A percentile compares a stretch with the other conserved stretches of the same genome.
These are phyloP conservation scores for Claviceps cyperi DNA, from an alignment of 2,329 filamentous ascomycete species.

Conservation along the genomic window DNA sequence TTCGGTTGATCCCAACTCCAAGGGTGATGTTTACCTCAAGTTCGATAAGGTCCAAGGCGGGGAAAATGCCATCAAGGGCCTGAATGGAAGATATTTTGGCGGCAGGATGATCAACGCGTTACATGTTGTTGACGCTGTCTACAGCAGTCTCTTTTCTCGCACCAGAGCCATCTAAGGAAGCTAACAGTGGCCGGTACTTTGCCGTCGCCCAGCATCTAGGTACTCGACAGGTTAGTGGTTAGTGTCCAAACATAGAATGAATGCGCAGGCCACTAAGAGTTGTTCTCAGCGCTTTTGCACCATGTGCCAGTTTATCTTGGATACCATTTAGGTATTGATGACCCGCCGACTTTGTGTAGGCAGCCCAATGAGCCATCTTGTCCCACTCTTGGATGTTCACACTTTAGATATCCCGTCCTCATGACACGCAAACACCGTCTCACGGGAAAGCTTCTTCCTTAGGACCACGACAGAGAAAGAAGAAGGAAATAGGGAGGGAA, in stretches of 20 bases:
- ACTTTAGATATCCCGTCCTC: too few relatives aligned
- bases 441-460: background rate
- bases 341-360: background rate
- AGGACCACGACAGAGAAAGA: background rate
- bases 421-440: too few relatives aligned
- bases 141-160: slow-evolving; percentile 88
- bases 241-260: slow-evolving; percentile 4
- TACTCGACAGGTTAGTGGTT: slow-evolving; percentile 25
- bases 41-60: slow-evolving; percentile 92
- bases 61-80: slow-evolving; percentile 92
- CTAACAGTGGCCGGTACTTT: slow-evolving; percentile 34
- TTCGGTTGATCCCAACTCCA: slow-evolving; percentile 79
- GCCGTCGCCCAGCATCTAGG: slow-evolving; percentile 31
- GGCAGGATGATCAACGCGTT: slow-evolving; percentile 85
- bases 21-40: slow-evolving; percentile 96
- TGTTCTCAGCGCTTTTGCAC: slow-evolving; percentile 1
- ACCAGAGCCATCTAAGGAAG: slow-evolving; percentile 59
- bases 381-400: background rate
- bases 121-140: slow-evolving; percentile 95
- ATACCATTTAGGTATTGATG: background rate
- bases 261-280: background rate
- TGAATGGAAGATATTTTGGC: slow-evolving; percentile 94
- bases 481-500: background rate
- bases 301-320: background rate
- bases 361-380: background rate